Base-by-base conservation (phyloP, 768 basidiomycete genomes). In the Daedalea quercina region DNA sequence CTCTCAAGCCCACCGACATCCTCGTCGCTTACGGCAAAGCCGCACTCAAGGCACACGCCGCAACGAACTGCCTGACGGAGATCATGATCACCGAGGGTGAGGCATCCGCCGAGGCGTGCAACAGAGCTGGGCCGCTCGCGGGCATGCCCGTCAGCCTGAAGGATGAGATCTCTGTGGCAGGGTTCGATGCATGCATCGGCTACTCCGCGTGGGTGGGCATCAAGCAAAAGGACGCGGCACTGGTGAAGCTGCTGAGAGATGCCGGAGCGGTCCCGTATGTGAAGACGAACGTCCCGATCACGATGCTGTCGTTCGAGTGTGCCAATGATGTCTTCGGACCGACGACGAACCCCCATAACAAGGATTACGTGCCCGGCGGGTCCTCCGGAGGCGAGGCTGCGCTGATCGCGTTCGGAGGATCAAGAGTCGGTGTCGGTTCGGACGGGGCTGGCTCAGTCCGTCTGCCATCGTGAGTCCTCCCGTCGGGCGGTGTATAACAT, bases 301-400 rank as follows among this genome's bases (percentile, higher is more conserved):
- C 72, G 25, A 63, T 76, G 7, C 19, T 76, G 7, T 68, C 65
- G 31, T 62, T 74, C 44, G 74, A 77, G 54, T 70, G 69, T 0
- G 55, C 65, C 45, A 76, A 76, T 47, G 72, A 76, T 50, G 63
- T 77, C 1, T 79, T 72, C 48, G 78, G 77, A 1, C 65, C 66
- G 34, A 76, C 75, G 8, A 65, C 63, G 19, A 80, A 80, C 60
- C 79, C 79, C 0, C 73, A 75, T 58, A 72, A 73, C 51, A 54
- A 60, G 15, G 66, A 66, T 7, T 71, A 68, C 50, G 57, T 59
- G 1, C 69, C 71, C 4, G 79, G 79, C 0, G 79, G 76, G 11
- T 79, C 77, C 0, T 75, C 74, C 0, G 79, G 79, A 11, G 79
- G 79, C 1, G 79, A 78, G 43, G 73, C 69, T 1, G 76, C 79